A percentile compares a stretch with the other conserved stretches of the same genome.
phyloP scores from a whole-genome alignment of 2,329 filamentous ascomycete species.

The Talaromyces sp. region DNA sequence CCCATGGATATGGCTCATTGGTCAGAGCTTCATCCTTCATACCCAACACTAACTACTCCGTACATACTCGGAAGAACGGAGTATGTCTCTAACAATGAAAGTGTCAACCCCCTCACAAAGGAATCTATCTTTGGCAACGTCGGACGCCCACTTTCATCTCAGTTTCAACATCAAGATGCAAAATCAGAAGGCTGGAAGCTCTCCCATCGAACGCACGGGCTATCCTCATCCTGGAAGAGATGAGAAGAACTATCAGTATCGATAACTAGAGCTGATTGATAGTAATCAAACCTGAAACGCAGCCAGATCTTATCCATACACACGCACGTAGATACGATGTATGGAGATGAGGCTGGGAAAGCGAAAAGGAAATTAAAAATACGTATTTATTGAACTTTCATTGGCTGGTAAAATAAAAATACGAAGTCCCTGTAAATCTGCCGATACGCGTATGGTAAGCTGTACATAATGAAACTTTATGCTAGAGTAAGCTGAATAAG shows the following conservation, averaged over 20 bases:
- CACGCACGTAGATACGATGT: not conserved
- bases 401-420: not conserved
- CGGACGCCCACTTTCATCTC: not conserved
- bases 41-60: not conserved
- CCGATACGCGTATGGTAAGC: not conserved
- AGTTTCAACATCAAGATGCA: not conserved
- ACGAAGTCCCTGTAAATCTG: too few relatives aligned
- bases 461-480: not conserved
- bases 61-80: not conserved
- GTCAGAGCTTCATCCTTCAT: conserved; percentile 1
- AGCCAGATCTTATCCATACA: not conserved
- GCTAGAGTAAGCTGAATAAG: too few relatives aligned
- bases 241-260: not conserved
- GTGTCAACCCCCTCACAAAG: not conserved
- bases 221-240: not conserved
- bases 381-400: not conserved
- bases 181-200: not conserved
- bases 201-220: not conserved
- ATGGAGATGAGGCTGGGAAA: not conserved
- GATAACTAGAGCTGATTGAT: not conserved
- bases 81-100: not conserved
- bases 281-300: conserved; percentile 1
- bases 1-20: not conserved
- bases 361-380: not conserved
- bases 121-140: not conserved